phyloP scores from a whole-genome alignment of 805 yeast genomes.

The Sungouiozyma ichnusensis region DNA sequence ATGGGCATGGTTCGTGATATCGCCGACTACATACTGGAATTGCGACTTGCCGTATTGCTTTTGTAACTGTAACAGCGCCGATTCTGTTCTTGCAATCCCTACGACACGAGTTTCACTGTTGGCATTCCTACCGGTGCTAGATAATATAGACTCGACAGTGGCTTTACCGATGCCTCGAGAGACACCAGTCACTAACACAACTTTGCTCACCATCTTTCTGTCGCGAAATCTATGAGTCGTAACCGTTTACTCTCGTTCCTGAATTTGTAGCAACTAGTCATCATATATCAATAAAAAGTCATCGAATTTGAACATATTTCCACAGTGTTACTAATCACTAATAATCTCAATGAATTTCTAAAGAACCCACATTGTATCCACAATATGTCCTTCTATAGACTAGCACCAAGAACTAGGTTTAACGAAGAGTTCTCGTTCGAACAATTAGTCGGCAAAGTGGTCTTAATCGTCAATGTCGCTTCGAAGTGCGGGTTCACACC shows the following conservation, averaged over 20 bases:
- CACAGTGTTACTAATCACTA: too few relatives aligned
- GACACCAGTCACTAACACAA: slow-evolving; percentile 49
- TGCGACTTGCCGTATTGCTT: slow-evolving; percentile 36
- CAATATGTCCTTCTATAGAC: background rate
- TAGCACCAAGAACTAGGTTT: background rate
- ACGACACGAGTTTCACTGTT: slow-evolving; percentile 43
- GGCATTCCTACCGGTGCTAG: slow-evolving; percentile 13
- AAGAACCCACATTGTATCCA: too few relatives aligned
- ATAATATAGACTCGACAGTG: slow-evolving; percentile 44
- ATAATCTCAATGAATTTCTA: too few relatives aligned
- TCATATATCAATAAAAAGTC: too few relatives aligned
- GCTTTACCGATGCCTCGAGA: slow-evolving; percentile 77
- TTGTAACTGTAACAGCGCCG: slow-evolving; percentile 35
- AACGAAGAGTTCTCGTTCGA: slow-evolving; percentile 46
- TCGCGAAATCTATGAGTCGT: background rate
- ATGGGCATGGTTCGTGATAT: slow-evolving; percentile 37
- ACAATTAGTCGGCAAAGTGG: slow-evolving; percentile 67
- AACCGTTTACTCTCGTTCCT: too few relatives aligned
- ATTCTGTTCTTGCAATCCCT: slow-evolving; percentile 54
- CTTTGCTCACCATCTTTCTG: slow-evolving; percentile 13
- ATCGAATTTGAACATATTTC: too few relatives aligned
- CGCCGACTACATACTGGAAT: slow-evolving; percentile 48
- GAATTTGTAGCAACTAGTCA: too few relatives aligned
- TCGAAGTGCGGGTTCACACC: slow-evolving; percentile 75
- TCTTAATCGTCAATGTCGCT: slow-evolving; percentile 80